A percentile compares a stretch with the other conserved stretches of the same genome.
Evolutionary conservation across 2,329 filamentous ascomycete genomes (phyloP).

Genomic region (Aspergillus hortae): DNA sequence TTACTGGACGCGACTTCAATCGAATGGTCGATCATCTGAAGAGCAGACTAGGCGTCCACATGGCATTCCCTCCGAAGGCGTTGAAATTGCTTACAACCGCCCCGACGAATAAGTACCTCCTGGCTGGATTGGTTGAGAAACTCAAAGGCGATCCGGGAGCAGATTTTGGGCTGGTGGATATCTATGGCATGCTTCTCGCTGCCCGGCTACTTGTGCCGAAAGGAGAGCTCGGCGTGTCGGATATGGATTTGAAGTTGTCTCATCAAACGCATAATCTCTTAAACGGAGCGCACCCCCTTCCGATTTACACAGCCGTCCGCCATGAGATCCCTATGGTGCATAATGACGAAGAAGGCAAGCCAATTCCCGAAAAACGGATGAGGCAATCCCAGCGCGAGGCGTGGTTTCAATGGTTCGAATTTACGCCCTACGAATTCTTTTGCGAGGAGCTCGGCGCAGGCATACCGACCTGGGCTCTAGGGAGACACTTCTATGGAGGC

Average conservation of each 20-base stretch:
- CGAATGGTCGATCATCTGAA: constrained; percentile 82
- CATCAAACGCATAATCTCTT: constrained; percentile 75
- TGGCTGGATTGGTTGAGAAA: constrained; percentile 88
- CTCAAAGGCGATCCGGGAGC: constrained; percentile 76
- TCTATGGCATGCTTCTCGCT: constrained; percentile 83
- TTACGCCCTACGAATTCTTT: constrained; percentile 91
- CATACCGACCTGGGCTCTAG: constrained; percentile 92
- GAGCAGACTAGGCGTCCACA: constrained; percentile 76
- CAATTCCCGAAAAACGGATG: constrained; percentile 35
- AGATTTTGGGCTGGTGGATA: constrained; percentile 85
- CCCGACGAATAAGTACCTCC: constrained; percentile 87
- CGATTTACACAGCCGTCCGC: constrained; percentile 92
- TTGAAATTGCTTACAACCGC: constrained; percentile 77
- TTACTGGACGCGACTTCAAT: constrained; percentile 65
- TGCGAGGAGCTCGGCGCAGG: constrained; percentile 89
- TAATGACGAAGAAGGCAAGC: constrained; percentile 22
- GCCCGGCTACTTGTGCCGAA: constrained; percentile 81
- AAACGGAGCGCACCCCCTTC: constrained; percentile 76
- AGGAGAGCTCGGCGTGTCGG: constrained; percentile 73
- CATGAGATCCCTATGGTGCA: constrained; percentile 80
- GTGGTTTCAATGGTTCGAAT: constrained; percentile 98
- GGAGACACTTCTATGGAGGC: constrained; percentile 75
- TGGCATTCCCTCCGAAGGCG: constrained; percentile 85
- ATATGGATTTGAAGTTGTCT: constrained; percentile 83
- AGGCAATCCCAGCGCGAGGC: constrained; percentile 59